Evolutionary conservation across 2,329 filamentous ascomycete genomes (phyloP), one percentile per base, ranked within the genome.

Genomic region (Fusarium secorum): DNA sequence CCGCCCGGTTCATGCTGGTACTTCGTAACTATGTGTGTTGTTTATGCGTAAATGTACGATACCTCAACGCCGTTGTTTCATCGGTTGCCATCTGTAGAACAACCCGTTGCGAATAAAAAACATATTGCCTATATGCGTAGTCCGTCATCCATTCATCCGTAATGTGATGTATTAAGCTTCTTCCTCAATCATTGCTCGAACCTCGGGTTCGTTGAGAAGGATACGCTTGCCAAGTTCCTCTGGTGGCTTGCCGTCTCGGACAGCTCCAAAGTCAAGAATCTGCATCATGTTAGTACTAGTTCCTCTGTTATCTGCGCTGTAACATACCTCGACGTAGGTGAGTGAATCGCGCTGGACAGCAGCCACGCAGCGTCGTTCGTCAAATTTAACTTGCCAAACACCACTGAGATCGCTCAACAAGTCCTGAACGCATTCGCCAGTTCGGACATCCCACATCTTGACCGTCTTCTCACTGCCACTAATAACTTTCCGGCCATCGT

Each of bases 311-410:
- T 26, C 17, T 4, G 18, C 11, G 36, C 7, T 11, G 18, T n/a
- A 35, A 82, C 90, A 84, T 80, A 97, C 96, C 89, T 99, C 96
- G 64, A 99, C 94, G 80, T 97, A 99, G 24, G 96, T 99, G 75
- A 97, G 83, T 76, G 90, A 91, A 72, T 97, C 94, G 60, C 96
- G 89, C 84, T 99, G 96, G 61, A 99, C 96, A 46, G 96, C 96
- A 65, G 96, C 96, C 62, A 99, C 96, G 79, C 96, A 99, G 79
- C 95, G 89, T 73, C 96, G 88, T 78, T 97, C 94, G 77, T 99
- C 95, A 82, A 99, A 99, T 77, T 96, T 96, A 76, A 99, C 96
- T 83, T 99, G 96, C 96, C 96, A 99, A 11, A 99, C 96, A n/a
- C 95, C 95, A 73, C 91, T 95, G 38, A 99, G 86, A 77, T 98